Evolutionary conservation across 768 basidiomycete species (phyloP).

Genomic region (Filobasidium wieringae): DNA sequence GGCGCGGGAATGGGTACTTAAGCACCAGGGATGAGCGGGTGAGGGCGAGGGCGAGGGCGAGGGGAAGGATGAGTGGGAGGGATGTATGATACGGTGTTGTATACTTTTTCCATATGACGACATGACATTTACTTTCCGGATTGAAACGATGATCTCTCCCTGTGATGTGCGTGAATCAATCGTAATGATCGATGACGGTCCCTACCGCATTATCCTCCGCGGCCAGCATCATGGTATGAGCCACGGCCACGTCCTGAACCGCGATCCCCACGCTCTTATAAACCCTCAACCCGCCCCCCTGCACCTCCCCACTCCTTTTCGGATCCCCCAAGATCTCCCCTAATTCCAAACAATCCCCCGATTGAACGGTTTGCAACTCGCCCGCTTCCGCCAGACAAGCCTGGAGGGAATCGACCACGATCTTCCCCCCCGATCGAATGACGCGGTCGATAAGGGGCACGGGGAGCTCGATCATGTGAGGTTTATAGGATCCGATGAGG

Average conservation of each 20-base stretch:
- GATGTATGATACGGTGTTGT: no score
- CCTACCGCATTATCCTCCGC: slow-evolving; percentile 52
- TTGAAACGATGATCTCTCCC: no score
- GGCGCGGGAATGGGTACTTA: slow-evolving; percentile 66
- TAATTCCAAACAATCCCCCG: slow-evolving; percentile 51
- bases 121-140: no score
- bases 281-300: slow-evolving; percentile 9
- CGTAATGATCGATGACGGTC: slow-evolving; percentile 44
- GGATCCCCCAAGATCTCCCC: slow-evolving; percentile 48
- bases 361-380: slow-evolving; percentile 50
- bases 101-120: no score
- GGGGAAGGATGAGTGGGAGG: no score
- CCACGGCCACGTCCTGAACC: slow-evolving; percentile 76
- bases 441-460: slow-evolving; percentile 49
- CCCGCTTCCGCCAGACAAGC: slow-evolving; percentile 71
- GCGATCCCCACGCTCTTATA: slow-evolving; percentile 50
- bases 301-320: neutral
- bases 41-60: no score
- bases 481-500: slow-evolving; percentile 70
- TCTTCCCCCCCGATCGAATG: slow-evolving; percentile 46
- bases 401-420: slow-evolving; percentile 62
- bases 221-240: slow-evolving; percentile 52
- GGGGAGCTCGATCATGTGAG: slow-evolving; percentile 67
- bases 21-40: no score
- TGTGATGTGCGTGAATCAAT: no score